Evolutionary conservation across 148 eudicot genomes (phyloP).

Genomic region (Heliamphora exappendiculata): DNA sequence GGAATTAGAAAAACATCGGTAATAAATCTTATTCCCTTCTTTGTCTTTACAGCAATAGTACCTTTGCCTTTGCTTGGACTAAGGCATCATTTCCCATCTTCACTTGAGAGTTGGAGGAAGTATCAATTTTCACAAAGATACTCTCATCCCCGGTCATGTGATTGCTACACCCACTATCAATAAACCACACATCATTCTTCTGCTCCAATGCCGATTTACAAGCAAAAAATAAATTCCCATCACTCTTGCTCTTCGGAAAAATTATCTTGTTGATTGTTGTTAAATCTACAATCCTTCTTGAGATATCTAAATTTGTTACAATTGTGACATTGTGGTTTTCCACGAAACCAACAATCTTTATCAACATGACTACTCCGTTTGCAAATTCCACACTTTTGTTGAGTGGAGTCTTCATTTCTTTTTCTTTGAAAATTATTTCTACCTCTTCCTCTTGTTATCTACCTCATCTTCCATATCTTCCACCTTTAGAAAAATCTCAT

Average conservation of each 20-base stretch:
- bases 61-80: conserved; percentile 9
- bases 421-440: neutral
- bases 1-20: conserved; percentile 9
- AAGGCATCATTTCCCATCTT: conserved; percentile 13
- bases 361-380: neutral
- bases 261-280: conserved; percentile 2
- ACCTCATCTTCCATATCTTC: neutral
- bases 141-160: conserved; percentile 15
- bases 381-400: no score
- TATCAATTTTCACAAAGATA: conserved; percentile 11
- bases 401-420: neutral
- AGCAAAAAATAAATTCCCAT: conserved; percentile 1
- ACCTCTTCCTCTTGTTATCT: neutral
- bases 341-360: conserved; percentile 7
- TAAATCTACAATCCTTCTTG: neutral
- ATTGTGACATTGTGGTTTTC: conserved; percentile 4
- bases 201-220: neutral
- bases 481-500: no score
- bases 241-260: neutral
- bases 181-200: neutral
- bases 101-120: neutral
- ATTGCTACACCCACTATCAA: conserved; percentile 14
- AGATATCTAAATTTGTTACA: conserved; percentile 9
- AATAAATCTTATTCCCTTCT: conserved; percentile 11
- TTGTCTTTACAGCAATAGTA: conserved; percentile 7